Conservation (phyloP, 2,329 filamentous ascomycete genomes). For the Nectriaceae sp. region DNA sequence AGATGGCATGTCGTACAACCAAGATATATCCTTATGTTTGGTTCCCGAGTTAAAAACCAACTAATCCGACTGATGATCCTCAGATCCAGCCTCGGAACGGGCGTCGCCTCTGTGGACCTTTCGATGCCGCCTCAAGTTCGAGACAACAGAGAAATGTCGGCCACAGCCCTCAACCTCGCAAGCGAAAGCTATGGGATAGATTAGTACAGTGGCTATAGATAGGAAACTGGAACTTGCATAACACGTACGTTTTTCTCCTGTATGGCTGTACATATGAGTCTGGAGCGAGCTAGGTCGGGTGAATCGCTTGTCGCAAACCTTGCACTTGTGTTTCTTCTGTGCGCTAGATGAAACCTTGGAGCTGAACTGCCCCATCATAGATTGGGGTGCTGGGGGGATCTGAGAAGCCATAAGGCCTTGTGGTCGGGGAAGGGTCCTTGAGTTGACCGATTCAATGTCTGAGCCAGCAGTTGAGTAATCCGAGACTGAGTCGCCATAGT, state of each 20-base stretch:
- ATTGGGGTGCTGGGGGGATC: constrained; percentile 82
- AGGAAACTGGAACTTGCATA: too few species aligned
- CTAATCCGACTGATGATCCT: constrained; percentile 63
- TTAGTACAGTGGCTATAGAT: constrained; percentile 6
- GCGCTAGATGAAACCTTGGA: constrained; percentile 95
- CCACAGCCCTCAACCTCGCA: constrained; percentile 95
- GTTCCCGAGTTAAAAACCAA: too few species aligned
- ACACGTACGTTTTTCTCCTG: constrained; percentile 92
- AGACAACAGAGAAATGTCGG: constrained; percentile 95
- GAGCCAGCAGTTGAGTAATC: constrained; percentile 91
- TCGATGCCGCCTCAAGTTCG: constrained; percentile 89
- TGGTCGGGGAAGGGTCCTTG: constrained; percentile 81
- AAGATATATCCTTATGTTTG: too few species aligned
- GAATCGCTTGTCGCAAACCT: constrained; percentile 97
- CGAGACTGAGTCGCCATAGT: constrained; percentile 85
- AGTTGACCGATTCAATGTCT: constrained; percentile 79
- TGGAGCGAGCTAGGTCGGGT: constrained; percentile 92
- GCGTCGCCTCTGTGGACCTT: constrained; percentile 84
- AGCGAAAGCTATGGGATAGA: constrained; percentile 68
- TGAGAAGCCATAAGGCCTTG: constrained; percentile 62
- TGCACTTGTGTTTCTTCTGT: constrained; percentile 99
- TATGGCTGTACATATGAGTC: constrained; percentile 98
- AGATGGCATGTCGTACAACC: too few species aligned
- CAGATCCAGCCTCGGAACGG: constrained; percentile 63
- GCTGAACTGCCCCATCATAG: constrained; percentile 99